Percentiles rank a stretch among this genome's conserved stretches.
These are phyloP conservation scores for Malus hybrid DNA, from an alignment of 331 rosid genomes.

Conservation along the genomic window DNA sequence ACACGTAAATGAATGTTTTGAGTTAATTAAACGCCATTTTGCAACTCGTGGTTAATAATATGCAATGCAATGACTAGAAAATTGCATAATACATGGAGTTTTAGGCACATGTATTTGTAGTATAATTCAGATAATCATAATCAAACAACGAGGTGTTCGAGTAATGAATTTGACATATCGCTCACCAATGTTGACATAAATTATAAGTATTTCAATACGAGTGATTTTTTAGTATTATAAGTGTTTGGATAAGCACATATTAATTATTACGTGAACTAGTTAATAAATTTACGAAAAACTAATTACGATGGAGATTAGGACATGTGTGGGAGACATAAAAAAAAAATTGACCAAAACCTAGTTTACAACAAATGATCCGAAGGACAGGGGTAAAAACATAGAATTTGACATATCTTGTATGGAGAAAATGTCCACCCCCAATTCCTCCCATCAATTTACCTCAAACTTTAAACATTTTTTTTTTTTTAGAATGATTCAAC, in stretches of 20 bases:
- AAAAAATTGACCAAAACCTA: not conserved
- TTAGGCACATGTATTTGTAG: not conserved
- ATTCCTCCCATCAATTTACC: no score
- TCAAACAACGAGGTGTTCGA: not conserved
- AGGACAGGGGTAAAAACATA: not conserved
- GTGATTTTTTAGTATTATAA: not conserved
- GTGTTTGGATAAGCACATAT: no score
- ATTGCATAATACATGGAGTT: not conserved
- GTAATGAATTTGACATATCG: no score
- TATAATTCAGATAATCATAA: not conserved
- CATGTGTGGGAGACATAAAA: not conserved
- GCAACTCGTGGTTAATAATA: not conserved
- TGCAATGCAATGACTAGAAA: not conserved
- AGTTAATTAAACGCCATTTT: not conserved
- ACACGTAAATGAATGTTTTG: not conserved
- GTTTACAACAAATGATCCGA: not conserved
- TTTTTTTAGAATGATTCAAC: not conserved
- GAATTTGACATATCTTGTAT: not conserved
- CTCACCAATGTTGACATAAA: no score
- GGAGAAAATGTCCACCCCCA: not conserved
- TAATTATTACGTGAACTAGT: not conserved
- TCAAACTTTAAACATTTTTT: not conserved
- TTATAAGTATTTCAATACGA: no score
- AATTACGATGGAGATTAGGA: not conserved
- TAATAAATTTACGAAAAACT: not conserved